A percentile compares a stretch with the other conserved stretches of the same genome.
Evolutionary conservation across 352 stramenopile species (phyloP).

Genomic region (Pythium graminicola): DNA sequence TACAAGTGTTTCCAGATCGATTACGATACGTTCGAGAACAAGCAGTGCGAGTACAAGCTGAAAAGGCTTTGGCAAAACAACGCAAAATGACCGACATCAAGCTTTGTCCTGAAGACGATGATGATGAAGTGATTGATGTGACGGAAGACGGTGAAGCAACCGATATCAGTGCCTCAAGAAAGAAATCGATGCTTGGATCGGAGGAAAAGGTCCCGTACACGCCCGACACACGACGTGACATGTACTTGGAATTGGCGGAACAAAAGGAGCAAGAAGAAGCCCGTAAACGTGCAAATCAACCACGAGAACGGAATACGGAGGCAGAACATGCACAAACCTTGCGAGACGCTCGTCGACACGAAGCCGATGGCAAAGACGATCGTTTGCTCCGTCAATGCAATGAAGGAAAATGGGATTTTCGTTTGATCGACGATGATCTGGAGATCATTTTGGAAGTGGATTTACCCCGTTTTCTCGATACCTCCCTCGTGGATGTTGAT

Average conservation of each 20-base stretch:
- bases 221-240: constrained; percentile 57
- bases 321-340: constrained; percentile 74
- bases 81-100: constrained; percentile 16
- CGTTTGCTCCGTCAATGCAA: constrained; percentile 83
- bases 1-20: constrained; percentile 67
- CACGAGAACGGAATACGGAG: constrained; percentile 81
- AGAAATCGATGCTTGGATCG: constrained; percentile 35
- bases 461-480: constrained; percentile 85
- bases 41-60: constrained; percentile 21
- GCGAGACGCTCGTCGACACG: constrained; percentile 23
- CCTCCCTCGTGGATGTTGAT: constrained; percentile 92
- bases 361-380: constrained; percentile 21
- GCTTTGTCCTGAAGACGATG: not conserved
- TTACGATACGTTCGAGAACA: constrained; percentile 31
- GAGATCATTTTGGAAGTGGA: constrained; percentile 75
- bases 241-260: constrained; percentile 91
- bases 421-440: constrained; percentile 45
- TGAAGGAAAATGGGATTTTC: constrained; percentile 88
- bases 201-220: constrained; percentile 65
- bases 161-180: constrained; percentile 32
- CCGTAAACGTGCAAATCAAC: constrained; percentile 65
- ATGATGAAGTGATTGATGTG: constrained; percentile 37
- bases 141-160: constrained; percentile 26
- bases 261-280: constrained; percentile 91
- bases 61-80: constrained; percentile 16